Percentiles rank a stretch among this genome's conserved stretches.
phyloP scores from a whole-genome alignment of 2,329 filamentous ascomycete genomes.

The Daldinia eschscholtzii region DNA sequence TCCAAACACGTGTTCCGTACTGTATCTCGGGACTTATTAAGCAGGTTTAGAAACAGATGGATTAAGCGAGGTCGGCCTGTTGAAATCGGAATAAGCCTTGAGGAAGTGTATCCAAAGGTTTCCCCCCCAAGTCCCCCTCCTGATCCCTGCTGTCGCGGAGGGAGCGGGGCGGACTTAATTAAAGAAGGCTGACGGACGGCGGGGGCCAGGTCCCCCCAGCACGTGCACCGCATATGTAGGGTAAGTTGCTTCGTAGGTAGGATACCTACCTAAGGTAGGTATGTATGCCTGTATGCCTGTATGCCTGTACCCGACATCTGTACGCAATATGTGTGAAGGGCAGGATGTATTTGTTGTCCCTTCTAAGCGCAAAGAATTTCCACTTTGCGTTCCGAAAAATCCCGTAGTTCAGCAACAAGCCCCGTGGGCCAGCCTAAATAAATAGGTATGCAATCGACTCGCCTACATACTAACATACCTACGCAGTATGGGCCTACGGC shows the following conservation, averaged over 20 bases:
- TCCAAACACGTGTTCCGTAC: background rate
- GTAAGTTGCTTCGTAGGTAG: background rate
- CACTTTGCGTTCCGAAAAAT: conserved; percentile 39
- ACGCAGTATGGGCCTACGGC: conserved; percentile 9
- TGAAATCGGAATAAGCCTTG: conserved; percentile 21
- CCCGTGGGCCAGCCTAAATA: conserved; percentile 24
- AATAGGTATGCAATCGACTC: conserved; percentile 2
- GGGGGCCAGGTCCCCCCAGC: conserved; percentile 26
- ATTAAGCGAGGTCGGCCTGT: conserved; percentile 40
- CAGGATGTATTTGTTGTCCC: conserved; percentile 23
- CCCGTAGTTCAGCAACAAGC: conserved; percentile 34
- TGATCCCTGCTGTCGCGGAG: conserved; percentile 39
- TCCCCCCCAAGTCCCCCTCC: conserved; percentile 20
- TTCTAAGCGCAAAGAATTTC: conserved; percentile 26
- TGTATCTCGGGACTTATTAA: conserved; percentile 9
- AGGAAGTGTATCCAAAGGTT: background rate
- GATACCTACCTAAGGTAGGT: too few species aligned
- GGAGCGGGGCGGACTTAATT: conserved; percentile 46
- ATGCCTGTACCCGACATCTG: conserved; percentile 3
- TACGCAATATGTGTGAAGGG: conserved; percentile 28
- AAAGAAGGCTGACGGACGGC: conserved; percentile 39
- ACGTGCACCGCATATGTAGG: conserved; percentile 35
- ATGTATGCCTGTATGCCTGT: too few species aligned
- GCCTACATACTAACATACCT: background rate
- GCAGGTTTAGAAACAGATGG: conserved; percentile 16